Evolutionary conservation across 108 stramenopile species (phyloP).

Genomic region (Nannochloropsis gaditana): DNA sequence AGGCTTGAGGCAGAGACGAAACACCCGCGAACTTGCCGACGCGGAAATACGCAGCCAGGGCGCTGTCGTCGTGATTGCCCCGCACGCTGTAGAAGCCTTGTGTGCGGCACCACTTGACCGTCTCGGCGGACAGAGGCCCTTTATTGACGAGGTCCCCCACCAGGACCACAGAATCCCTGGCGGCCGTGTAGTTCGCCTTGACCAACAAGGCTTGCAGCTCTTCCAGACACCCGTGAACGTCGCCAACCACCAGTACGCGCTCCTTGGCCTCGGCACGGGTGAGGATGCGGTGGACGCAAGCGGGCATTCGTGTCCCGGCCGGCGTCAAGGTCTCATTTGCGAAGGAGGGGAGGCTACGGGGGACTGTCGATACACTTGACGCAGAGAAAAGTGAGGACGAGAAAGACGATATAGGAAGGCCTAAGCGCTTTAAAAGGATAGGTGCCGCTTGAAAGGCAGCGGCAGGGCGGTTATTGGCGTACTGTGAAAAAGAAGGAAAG

Average conservation of each 20-base stretch:
- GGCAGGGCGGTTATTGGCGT: neutral
- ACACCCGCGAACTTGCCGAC: slow-evolving; percentile 38
- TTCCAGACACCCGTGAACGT: slow-evolving; percentile 73
- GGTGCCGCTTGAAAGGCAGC: neutral
- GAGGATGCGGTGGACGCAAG: neutral
- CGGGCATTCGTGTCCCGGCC: neutral
- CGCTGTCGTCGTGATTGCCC: slow-evolving; percentile 81
- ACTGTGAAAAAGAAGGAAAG: neutral
- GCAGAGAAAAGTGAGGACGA: neutral
- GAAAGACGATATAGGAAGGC: slow-evolving; percentile 39
- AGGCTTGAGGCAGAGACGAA: neutral
- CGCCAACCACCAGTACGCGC: slow-evolving; percentile 63
- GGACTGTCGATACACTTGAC: neutral
- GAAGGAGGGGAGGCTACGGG: slow-evolving; percentile 29
- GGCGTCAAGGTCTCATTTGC: slow-evolving; percentile 33
- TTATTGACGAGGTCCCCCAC: slow-evolving; percentile 88
- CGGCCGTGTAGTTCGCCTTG: slow-evolving; percentile 53
- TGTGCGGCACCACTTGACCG: slow-evolving; percentile 59
- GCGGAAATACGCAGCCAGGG: slow-evolving; percentile 65
- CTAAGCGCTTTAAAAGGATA: neutral
- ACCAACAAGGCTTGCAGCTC: slow-evolving; percentile 62
- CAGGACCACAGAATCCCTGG: slow-evolving; percentile 61
- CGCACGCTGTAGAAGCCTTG: slow-evolving; percentile 64
- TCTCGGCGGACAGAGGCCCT: slow-evolving; percentile 67
- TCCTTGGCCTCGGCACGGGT: slow-evolving; percentile 19